phyloP scores from a whole-genome alignment of 331 rosid genomes.

The Rosa hybrid region DNA sequence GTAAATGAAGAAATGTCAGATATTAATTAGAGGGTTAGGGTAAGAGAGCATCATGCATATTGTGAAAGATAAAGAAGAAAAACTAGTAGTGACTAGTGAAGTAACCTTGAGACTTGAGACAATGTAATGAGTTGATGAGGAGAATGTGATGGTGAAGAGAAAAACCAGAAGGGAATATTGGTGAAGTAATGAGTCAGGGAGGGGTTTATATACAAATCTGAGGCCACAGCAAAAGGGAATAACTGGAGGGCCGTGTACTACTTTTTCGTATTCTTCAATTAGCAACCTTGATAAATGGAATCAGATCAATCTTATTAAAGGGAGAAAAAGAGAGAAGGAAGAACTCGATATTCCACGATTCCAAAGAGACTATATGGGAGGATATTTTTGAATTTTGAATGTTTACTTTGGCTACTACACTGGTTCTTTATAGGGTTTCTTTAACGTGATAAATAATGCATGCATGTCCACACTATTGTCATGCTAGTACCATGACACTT shows the following conservation, averaged over 20 bases:
- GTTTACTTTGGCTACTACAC: slow-evolving; percentile 31
- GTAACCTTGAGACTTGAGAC: slow-evolving; percentile 1
- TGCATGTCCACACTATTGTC: slow-evolving; percentile 17
- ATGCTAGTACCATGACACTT: background rate
- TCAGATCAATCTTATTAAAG: slow-evolving; percentile 43
- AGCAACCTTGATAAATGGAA: slow-evolving; percentile 79
- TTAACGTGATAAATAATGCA: slow-evolving; percentile 26
- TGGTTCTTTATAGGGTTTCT: slow-evolving; percentile 29
- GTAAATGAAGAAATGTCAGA: background rate
- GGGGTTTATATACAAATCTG: slow-evolving; percentile 62
- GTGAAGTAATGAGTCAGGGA: slow-evolving; percentile 48
- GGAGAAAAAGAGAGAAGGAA: slow-evolving; percentile 44
- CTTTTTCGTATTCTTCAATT: slow-evolving; percentile 65
- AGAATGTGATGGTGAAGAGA: slow-evolving; percentile 16
- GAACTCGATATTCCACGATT: slow-evolving; percentile 42
- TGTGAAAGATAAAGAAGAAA: background rate
- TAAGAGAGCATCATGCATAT: background rate
- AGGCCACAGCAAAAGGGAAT: slow-evolving; percentile 54
- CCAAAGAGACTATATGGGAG: slow-evolving; percentile 38
- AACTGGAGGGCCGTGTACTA: slow-evolving; percentile 66
- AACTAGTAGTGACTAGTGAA: background rate
- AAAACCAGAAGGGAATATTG: slow-evolving; percentile 16
- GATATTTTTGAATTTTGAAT: slow-evolving; percentile 66
- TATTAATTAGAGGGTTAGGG: background rate
- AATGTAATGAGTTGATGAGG: background rate